These are phyloP conservation scores for Aspergillus baeticus DNA, from an alignment of 495 filamentous ascomycete species.

Conservation along the genomic window DNA sequence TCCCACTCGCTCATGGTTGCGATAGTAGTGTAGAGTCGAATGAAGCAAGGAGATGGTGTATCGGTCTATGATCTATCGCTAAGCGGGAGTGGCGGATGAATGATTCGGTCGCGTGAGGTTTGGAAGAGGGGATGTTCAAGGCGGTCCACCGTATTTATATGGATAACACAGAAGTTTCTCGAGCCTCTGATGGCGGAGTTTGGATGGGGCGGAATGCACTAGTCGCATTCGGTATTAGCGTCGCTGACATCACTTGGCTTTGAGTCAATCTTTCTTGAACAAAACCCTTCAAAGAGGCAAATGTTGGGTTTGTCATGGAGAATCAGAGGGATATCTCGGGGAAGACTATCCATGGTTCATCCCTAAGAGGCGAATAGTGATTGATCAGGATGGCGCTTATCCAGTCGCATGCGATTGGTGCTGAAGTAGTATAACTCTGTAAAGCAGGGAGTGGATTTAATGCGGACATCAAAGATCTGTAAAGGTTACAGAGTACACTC, in stretches of 20 bases:
- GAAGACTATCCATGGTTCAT: background rate
- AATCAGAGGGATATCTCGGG: background rate
- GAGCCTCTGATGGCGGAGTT: constrained; percentile 32
- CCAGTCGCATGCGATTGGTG: too few relatives aligned
- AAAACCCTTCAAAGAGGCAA: background rate
- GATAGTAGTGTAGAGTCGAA: background rate
- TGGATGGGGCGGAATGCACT: constrained; percentile 28
- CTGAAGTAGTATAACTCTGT: too few relatives aligned
- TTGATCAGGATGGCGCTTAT: too few relatives aligned
- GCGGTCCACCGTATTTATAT: constrained; percentile 36
- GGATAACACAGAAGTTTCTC: constrained; percentile 47
- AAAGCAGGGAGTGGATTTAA: too few relatives aligned
- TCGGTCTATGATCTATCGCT: constrained; percentile 4
- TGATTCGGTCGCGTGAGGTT: constrained; percentile 29
- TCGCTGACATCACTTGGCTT: constrained; percentile 18
- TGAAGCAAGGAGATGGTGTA: constrained; percentile 5
- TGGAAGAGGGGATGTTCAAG: constrained; percentile 25
- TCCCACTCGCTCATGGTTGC: constrained; percentile 73
- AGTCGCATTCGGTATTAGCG: constrained; percentile 23
- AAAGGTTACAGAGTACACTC: too few relatives aligned
- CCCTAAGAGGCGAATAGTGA: too few relatives aligned
- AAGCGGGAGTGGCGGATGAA: constrained; percentile 11
- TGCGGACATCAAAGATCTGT: too few relatives aligned
- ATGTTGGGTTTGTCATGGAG: background rate
- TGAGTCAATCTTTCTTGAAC: background rate